Percentiles rank a stretch among this genome's conserved stretches.
These are phyloP conservation scores for Kuraishia piskuri DNA, from an alignment of 805 yeast species.

Conservation along the genomic window DNA sequence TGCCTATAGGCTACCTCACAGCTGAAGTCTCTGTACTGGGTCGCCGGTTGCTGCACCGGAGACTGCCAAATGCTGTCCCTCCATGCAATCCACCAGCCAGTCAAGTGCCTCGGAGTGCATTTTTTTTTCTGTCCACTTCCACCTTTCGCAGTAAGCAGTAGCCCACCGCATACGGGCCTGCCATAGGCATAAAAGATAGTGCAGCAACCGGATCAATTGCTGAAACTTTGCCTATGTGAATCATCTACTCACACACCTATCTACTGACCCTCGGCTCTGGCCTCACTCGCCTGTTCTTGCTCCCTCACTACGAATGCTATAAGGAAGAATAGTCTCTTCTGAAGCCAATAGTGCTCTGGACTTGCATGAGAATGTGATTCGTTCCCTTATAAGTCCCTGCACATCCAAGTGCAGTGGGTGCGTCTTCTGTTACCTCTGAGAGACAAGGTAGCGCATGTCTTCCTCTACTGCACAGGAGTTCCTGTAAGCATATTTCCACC, in stretches of 20 bases:
- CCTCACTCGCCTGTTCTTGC: not conserved
- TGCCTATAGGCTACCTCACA: not conserved
- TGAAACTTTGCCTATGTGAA: not conserved
- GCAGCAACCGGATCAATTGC: not conserved
- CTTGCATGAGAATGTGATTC: too few species aligned
- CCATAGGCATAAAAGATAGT: not conserved
- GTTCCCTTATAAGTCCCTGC: too few species aligned
- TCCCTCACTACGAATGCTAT: not conserved
- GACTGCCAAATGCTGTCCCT: not conserved
- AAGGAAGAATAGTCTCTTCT: too few species aligned
- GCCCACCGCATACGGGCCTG: not conserved
- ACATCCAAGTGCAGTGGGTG: too few species aligned
- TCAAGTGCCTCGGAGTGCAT: not conserved
- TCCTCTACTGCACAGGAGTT: too few species aligned
- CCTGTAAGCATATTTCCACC: too few species aligned
- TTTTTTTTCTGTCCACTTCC: not conserved
- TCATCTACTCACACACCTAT: not conserved
- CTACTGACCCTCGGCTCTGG: not conserved
- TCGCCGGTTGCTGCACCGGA: not conserved
- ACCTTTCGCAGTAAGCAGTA: not conserved
- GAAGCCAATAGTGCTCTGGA: too few species aligned
- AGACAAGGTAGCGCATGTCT: too few species aligned
- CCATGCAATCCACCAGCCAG: not conserved
- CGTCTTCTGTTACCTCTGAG: too few species aligned
- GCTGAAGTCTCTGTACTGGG: not conserved